A percentile compares a stretch with the other conserved stretches of the same genome.
These are phyloP conservation scores for Phtheirospermum japonicum DNA, from an alignment of 257 asterid genomes.

Conservation along the genomic window DNA sequence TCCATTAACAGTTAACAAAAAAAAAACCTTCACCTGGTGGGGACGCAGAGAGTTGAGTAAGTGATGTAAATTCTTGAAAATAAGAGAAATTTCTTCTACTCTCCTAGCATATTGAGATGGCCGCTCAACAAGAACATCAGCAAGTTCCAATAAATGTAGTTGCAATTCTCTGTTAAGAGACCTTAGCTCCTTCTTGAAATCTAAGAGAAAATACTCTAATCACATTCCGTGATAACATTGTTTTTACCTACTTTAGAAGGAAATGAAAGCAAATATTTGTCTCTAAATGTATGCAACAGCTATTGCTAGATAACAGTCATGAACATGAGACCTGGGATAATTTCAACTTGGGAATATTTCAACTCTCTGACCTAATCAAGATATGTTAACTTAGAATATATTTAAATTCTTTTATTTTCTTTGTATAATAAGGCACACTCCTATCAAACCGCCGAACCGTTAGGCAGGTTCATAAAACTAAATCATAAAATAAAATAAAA, in stretches of 20 bases:
- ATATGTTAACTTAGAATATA: not conserved
- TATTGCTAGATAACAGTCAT: conserved; percentile 13
- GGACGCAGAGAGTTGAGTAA: conserved; percentile 94
- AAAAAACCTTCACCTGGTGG: conserved; percentile 73
- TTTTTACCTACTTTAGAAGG: not conserved
- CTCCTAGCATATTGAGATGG: conserved; percentile 97
- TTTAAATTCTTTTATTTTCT: not conserved
- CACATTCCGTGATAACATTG: conserved; percentile 22
- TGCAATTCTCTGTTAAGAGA: conserved; percentile 90
- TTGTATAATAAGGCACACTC: too few species aligned
- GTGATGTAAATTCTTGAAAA: conserved; percentile 89
- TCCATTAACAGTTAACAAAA: conserved; percentile 8
- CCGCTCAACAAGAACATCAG: conserved; percentile 92
- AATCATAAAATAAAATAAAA: too few species aligned
- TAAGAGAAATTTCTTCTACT: conserved; percentile 88
- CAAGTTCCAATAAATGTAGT: conserved; percentile 83
- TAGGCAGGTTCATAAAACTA: too few species aligned
- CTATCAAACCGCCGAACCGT: too few species aligned
- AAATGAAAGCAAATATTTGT: too few species aligned
- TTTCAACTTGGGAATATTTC: not conserved
- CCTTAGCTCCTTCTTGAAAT: conserved; percentile 85
- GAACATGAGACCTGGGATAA: conserved; percentile 11
- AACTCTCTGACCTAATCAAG: conserved; percentile 13
- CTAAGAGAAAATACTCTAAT: conserved; percentile 38
- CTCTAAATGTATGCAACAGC: not conserved